Conservation (phyloP, 768 basidiomycete species). For the Mrakia frigida region DNA sequence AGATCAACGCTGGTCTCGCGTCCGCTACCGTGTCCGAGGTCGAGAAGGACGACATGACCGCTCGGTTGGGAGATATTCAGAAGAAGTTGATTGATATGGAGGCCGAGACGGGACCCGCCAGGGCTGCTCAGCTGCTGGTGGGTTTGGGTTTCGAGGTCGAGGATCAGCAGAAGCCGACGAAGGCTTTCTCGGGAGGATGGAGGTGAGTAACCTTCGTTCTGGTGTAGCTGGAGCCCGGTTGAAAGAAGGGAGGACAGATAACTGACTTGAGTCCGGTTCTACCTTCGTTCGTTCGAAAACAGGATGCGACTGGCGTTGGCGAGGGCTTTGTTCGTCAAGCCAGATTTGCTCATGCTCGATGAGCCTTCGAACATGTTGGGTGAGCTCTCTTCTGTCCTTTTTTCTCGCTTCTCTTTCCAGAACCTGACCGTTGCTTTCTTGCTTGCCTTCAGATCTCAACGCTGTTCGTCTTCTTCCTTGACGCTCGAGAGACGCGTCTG, state of each 20-base stretch:
- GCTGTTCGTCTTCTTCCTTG: slow-evolving; percentile 17
- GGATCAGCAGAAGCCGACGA: slow-evolving; percentile 78
- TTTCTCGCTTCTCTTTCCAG: background rate
- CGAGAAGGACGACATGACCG: slow-evolving; percentile 72
- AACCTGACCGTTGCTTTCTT: slow-evolving; percentile 14
- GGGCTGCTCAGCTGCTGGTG: slow-evolving; percentile 81
- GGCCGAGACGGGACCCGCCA: slow-evolving; percentile 90
- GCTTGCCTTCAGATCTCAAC: background rate
- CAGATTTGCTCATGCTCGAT: slow-evolving; percentile 69
- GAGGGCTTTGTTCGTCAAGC: slow-evolving; percentile 90
- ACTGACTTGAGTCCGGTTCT: background rate
- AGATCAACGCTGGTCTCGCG: slow-evolving; percentile 65
- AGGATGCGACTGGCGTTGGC: slow-evolving; percentile 96
- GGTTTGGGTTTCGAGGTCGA: slow-evolving; percentile 86
- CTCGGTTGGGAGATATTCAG: slow-evolving; percentile 82
- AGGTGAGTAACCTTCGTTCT: slow-evolving; percentile 32
- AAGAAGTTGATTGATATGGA: slow-evolving; percentile 93
- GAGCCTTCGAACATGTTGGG: slow-evolving; percentile 94
- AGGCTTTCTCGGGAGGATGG: slow-evolving; percentile 94
- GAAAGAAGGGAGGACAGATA: no score
- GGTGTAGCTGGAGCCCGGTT: background rate
- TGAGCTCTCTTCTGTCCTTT: slow-evolving; percentile 6
- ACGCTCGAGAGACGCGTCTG: slow-evolving; percentile 17
- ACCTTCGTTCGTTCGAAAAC: background rate
- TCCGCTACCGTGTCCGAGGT: slow-evolving; percentile 31